Evolutionary conservation across 2,329 filamentous ascomycete species (phyloP), one percentile per base, ranked within the genome.

Genomic region (Fusarium sp.): DNA sequence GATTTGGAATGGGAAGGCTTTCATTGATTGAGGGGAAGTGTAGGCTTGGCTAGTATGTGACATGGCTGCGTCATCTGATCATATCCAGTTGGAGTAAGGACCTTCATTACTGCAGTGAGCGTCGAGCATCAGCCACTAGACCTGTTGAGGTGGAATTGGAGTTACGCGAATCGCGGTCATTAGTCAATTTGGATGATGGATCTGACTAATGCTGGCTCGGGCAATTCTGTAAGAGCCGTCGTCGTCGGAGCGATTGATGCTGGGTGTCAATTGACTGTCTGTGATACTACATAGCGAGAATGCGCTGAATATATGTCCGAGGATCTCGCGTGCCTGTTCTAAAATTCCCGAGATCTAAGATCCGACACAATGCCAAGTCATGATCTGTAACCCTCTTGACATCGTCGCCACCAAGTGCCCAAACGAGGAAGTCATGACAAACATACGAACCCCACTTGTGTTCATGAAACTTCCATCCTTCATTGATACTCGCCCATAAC

Each of bases 11-110:
- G 6, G 46, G 9, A 2, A 7, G 11, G 9, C 16, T 44, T 16
- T 28, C 6, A 65, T 65, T 34, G 53, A 65, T 30, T 65, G 61
- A 65, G 61, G 61, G 61, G 61, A 65, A 65, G 26, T 21, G 16
- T 42, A 49, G 51, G 41, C 34, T 54, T 60, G 48, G 49, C 49
- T 51, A 41, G 60, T 65, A 65, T 58, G 60, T 18, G 46, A 58
- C 59, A 34, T 58, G 37, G 46, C 60, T 59, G 62, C 62, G 62
- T 65, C 62, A 65, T 65, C 62, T 54, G 55, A 65, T 61, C 46
- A 52, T 44, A 42, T 60, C 52, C 44, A 52, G 53, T 65, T 65
- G 62, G 61, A 65, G 62, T 61, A 65, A 61, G 34, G 31, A 41
- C 49, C 21, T 51, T 51, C 46, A 37, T 39, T 39, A 26, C 31